Base-by-base conservation (phyloP, 345 rosid species). In the Kandelia obovata region DNA sequence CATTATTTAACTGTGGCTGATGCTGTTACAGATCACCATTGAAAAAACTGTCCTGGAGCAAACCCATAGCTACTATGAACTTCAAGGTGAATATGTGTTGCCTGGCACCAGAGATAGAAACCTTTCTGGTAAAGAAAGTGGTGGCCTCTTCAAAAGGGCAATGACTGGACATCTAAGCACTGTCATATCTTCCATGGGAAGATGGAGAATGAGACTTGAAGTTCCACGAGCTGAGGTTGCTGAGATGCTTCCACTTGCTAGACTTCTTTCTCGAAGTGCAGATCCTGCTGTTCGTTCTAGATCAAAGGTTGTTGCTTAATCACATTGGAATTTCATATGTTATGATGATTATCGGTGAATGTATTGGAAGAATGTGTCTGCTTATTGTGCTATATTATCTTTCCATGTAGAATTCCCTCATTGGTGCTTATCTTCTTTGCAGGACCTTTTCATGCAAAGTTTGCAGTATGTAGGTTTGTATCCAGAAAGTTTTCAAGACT, bases 191-290 rank as follows among this genome's bases (percentile, higher is more conserved):
- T 89, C 97, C 43, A 85, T 94, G 92, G 97, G 98, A 81, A 88
- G 98, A 82, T 94, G 98, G 98, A 89, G 98, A 83, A 84, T 94
- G 95, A 88, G 98, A 82, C 97, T 94, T 76, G 98, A 94, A 84
- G 98, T 94, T 82, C 94, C 98, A 65, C 86, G 83, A 76, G 98
- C 98, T 65, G 97, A 94, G 86, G 95, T 89, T 65, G 93, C 95
- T 64, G 98, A 94, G 87, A 94, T 94, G 98, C 98, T 94, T 78
- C 98, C 97, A 62, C 92, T 94, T 78, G 98, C 98, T 53, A 86
- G 97, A 77, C 97, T 94, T 73, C 90, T 94, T 71, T 94, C 98
- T 71, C 87, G 97, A 80, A 91, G 97, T 80, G 83, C 90, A 66
- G 98, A 94, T 87, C 98, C 98, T 72, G 97, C 91, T 78, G 97